Percentiles rank a stretch among this genome's conserved stretches.
These are phyloP conservation scores for Bassia scoparia DNA, from an alignment of 148 eudicot species.

Conservation along the genomic window DNA sequence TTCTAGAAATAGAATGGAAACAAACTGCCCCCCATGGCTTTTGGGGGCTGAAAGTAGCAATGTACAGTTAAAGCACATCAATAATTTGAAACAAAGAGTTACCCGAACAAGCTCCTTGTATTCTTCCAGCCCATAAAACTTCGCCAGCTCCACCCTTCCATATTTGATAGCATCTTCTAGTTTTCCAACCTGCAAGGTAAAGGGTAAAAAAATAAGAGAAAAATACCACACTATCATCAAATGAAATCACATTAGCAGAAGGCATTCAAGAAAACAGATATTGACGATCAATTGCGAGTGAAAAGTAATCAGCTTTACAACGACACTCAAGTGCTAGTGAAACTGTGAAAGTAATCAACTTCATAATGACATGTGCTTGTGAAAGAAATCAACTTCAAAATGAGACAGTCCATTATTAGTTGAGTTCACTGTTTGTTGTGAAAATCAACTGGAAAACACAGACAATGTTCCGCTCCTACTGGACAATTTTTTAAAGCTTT, in stretches of 20 bases:
- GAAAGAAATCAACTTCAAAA: background rate
- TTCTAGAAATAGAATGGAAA: too few species aligned
- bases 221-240: background rate
- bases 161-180: conserved; percentile 69
- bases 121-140: conserved; percentile 39
- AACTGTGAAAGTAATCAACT: background rate
- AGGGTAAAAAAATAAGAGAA: background rate
- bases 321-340: background rate
- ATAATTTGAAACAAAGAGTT: conserved; percentile 8
- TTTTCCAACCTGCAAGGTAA: conserved; percentile 52
- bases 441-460: background rate
- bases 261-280: background rate
- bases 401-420: background rate
- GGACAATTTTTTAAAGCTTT: too few species aligned
- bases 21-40: too few species aligned
- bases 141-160: conserved; percentile 60
- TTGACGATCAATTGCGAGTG: too few species aligned
- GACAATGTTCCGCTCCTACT: background rate
- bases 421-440: background rate
- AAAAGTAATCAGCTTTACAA: background rate
- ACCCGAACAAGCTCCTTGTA: conserved; percentile 66
- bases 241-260: background rate
- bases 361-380: background rate
- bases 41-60: too few species aligned
- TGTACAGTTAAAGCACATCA: too few species aligned